These are phyloP conservation scores for Ascochyta rabiei DNA, from an alignment of 2,329 filamentous ascomycete genomes.

Conservation along the genomic window DNA sequence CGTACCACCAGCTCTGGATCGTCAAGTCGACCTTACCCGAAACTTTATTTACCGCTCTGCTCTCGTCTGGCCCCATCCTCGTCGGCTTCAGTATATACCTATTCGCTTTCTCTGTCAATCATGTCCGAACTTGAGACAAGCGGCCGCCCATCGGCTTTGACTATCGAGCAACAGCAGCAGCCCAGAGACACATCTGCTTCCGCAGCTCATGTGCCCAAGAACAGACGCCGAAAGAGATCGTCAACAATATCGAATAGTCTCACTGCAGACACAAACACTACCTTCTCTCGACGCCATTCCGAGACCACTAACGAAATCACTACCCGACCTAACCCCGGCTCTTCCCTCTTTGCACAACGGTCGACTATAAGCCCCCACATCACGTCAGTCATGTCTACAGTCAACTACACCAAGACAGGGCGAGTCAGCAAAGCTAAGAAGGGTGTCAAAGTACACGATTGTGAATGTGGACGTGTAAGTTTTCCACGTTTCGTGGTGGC, in stretches of 20 bases:
- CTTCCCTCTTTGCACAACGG: constrained; percentile 40
- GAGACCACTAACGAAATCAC: constrained; percentile 29
- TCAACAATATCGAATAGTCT: constrained; percentile 40
- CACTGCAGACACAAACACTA: constrained; percentile 27
- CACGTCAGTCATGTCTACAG: constrained; percentile 36
- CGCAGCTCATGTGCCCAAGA: constrained; percentile 20
- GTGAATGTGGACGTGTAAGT: constrained; percentile 56
- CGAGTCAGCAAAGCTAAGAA: constrained; percentile 57
- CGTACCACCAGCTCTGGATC: constrained; percentile 42
- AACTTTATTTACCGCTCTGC: constrained; percentile 42
- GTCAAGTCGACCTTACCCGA: constrained; percentile 33
- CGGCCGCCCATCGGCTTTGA: constrained; percentile 39
- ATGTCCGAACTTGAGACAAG: constrained; percentile 45
- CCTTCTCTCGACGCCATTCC: constrained; percentile 37
- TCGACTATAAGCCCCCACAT: constrained; percentile 40
- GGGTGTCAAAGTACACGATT: constrained; percentile 53
- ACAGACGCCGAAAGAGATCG: constrained; percentile 25
- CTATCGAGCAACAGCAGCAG: constrained; percentile 28
- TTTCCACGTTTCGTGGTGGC: not conserved
- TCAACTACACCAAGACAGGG: constrained; percentile 54
- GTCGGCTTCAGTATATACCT: constrained; percentile 42
- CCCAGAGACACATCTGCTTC: constrained; percentile 27
- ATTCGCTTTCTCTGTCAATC: constrained; percentile 32
- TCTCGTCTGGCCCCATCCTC: constrained; percentile 35
- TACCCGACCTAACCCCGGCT: constrained; percentile 32